Conservation (phyloP, 1,284 basidiomycete species). For the Exobasidium cylindrosporum region DNA sequence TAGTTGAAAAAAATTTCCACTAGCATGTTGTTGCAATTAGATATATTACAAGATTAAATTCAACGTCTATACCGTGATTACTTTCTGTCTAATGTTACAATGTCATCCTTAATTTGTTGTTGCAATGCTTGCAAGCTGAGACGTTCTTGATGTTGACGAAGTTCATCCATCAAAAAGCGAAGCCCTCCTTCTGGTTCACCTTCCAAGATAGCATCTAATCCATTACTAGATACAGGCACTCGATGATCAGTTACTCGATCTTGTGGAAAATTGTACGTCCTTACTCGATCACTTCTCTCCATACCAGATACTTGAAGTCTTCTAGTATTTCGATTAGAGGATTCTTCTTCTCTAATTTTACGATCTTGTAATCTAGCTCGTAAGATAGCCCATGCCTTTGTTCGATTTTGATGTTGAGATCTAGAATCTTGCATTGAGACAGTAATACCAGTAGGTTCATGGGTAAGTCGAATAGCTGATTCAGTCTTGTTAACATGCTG, state of each 20-base stretch:
- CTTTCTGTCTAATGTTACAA: too few relatives aligned
- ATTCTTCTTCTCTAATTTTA: conserved; percentile 40
- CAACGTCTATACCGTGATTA: too few relatives aligned
- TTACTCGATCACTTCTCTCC: conserved; percentile 48
- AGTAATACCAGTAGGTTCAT: conserved; percentile 85
- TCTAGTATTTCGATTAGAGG: conserved; percentile 35
- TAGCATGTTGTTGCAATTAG: neutral
- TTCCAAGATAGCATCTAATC: conserved; percentile 47
- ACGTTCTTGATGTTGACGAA: neutral
- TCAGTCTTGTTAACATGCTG: conserved; percentile 99
- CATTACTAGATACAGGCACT: conserved; percentile 41
- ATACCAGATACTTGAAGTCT: conserved; percentile 49
- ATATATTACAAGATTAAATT: too few relatives aligned
- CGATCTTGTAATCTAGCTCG: conserved; percentile 47
- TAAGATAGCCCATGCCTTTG: conserved; percentile 50
- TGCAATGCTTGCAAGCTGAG: neutral
- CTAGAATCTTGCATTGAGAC: conserved; percentile 99
- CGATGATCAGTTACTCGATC: conserved; percentile 54
- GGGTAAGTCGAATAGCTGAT: conserved; percentile 92
- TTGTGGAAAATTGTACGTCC: conserved; percentile 54
- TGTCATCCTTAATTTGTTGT: neutral
- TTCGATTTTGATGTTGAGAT: conserved; percentile 71
- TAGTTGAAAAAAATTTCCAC: too few relatives aligned
- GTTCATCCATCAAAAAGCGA: conserved; percentile 1
- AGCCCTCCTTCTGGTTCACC: conserved; percentile 29